Conservation (phyloP, 2,329 filamentous ascomycete genomes). For the Scytalidium lignicola region DNA sequence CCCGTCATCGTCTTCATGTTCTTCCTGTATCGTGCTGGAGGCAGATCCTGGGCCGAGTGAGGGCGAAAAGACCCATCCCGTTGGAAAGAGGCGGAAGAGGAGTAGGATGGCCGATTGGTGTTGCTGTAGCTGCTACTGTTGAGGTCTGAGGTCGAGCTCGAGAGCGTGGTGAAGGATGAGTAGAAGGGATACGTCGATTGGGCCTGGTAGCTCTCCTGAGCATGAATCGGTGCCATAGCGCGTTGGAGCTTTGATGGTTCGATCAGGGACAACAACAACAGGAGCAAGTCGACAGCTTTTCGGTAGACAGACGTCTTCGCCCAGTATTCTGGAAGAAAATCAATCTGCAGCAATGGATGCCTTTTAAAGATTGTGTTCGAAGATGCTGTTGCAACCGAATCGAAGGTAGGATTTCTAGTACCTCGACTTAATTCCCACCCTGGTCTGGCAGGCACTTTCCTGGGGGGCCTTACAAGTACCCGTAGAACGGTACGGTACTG, state of each 20-base stretch:
- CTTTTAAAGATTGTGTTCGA: neutral
- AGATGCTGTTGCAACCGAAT: neutral
- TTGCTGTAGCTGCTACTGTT: constrained; percentile 6
- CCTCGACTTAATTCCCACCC: neutral
- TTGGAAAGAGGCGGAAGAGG: neutral
- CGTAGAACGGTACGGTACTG: neutral
- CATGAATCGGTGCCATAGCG: neutral
- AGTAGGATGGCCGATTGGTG: neutral
- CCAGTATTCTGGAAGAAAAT: neutral
- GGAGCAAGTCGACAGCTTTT: neutral
- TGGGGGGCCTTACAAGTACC: neutral
- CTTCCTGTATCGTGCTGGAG: constrained; percentile 17
- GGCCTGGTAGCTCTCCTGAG: neutral
- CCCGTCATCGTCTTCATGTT: constrained; percentile 27
- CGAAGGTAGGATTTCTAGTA: neutral
- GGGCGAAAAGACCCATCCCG: constrained; percentile 1
- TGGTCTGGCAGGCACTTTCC: neutral
- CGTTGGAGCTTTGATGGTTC: too few relatives aligned
- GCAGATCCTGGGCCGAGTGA: neutral
- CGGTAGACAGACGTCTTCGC: neutral
- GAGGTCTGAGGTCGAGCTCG: constrained; percentile 14
- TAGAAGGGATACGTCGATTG: constrained; percentile 8
- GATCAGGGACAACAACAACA: too few relatives aligned
- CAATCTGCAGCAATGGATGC: neutral
- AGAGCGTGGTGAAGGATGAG: constrained; percentile 10